These are phyloP conservation scores for Fragilariopsis cylindrus DNA, from an alignment of 108 stramenopile species.

Conservation along the genomic window DNA sequence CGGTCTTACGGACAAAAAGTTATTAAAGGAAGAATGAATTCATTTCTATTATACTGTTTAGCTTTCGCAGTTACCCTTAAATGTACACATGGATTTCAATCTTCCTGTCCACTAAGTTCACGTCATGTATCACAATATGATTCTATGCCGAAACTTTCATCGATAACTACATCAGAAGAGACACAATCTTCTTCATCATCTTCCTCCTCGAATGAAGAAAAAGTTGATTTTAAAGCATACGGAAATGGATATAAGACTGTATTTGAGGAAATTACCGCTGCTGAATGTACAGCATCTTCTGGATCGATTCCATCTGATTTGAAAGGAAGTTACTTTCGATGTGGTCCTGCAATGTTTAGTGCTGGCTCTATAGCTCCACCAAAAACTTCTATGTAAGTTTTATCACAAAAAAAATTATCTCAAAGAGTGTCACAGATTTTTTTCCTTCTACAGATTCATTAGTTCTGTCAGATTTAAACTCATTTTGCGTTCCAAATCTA, in stretches of 20 bases:
- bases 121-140: not conserved
- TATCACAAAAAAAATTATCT: no score
- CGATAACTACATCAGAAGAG: slow-evolving; percentile 1
- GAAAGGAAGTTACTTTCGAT: slow-evolving; percentile 74
- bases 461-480: no score
- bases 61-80: not conserved
- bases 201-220: not conserved
- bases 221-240: slow-evolving; percentile 52
- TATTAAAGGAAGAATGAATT: not conserved
- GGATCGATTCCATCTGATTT: slow-evolving; percentile 70
- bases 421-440: no score
- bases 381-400: slow-evolving; percentile 51
- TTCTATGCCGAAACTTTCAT: not conserved
- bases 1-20: not conserved
- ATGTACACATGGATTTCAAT: slow-evolving; percentile 2
- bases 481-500: no score
- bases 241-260: slow-evolving; percentile 76
- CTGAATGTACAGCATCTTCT: slow-evolving; percentile 37
- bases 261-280: slow-evolving; percentile 63
- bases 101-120: not conserved
- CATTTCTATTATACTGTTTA: not conserved
- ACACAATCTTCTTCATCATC: not conserved
- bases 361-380: slow-evolving; percentile 83
- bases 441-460: no score
- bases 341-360: slow-evolving; percentile 87